These are phyloP conservation scores for Debaryomycetaceae sp. DNA, from an alignment of 1,139 yeast species.

Conservation along the genomic window DNA sequence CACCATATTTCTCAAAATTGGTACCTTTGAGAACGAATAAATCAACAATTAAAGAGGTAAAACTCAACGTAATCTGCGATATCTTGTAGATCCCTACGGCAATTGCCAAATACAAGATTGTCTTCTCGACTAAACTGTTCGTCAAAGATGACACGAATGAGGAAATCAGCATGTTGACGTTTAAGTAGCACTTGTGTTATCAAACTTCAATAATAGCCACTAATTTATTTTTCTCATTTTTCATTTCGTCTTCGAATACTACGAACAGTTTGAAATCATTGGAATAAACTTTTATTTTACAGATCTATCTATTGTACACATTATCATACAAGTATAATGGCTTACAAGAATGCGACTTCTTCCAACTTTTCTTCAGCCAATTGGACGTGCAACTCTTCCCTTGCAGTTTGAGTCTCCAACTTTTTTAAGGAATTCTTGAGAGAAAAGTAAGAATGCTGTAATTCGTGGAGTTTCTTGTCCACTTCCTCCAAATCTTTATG, in stretches of 20 bases:
- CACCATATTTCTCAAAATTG: conserved; percentile 67
- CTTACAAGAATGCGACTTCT: conserved; percentile 34
- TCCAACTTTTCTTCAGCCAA: conserved; percentile 40
- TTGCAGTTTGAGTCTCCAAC: conserved; percentile 26
- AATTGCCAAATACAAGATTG: conserved; percentile 31
- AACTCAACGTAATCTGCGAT: conserved; percentile 35
- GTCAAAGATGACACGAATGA: conserved; percentile 14
- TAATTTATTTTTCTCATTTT: not conserved
- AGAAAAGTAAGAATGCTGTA: conserved; percentile 21
- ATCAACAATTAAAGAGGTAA: conserved; percentile 47
- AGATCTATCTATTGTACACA: not conserved
- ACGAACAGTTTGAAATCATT: not conserved
- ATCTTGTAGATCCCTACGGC: conserved; percentile 52
- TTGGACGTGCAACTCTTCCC: conserved; percentile 37
- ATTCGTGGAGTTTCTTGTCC: conserved; percentile 24
- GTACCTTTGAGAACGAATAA: conserved; percentile 63
- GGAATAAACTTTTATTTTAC: too few species aligned
- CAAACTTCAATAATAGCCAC: too few species aligned
- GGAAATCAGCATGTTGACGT: conserved; percentile 12
- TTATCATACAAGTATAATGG: not conserved
- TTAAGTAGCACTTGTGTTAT: not conserved
- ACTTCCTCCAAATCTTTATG: conserved; percentile 17
- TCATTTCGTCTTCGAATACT: not conserved
- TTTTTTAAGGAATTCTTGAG: conserved; percentile 19
- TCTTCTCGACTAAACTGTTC: conserved; percentile 18